Percentiles rank a stretch among this genome's conserved stretches.
phyloP scores from a whole-genome alignment of 23 red algal species.

The Gracilariopsis chorda region DNA sequence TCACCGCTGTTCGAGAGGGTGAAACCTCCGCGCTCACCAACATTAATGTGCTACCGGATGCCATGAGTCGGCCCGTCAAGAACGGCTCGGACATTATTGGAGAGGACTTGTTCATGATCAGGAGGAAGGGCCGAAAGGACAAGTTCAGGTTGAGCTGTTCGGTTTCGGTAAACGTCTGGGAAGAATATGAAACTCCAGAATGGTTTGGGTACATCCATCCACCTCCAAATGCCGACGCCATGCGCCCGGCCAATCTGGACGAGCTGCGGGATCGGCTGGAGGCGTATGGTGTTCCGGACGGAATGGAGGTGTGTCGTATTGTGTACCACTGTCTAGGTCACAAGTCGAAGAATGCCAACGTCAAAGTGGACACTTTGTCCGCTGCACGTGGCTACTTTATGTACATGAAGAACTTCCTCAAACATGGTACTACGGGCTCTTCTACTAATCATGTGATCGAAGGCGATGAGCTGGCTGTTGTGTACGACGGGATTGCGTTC shows the following conservation, averaged over 20 bases:
- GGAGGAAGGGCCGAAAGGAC: conserved; percentile 44
- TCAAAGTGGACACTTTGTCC: conserved; percentile 47
- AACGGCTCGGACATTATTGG: conserved; percentile 28
- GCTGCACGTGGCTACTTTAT: conserved; percentile 51
- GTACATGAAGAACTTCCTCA: conserved; percentile 58
- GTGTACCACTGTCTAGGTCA: conserved; percentile 41
- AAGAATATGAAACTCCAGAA: conserved; percentile 50
- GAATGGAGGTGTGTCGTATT: conserved; percentile 28
- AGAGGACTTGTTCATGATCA: conserved; percentile 39
- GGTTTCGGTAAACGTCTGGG: conserved; percentile 53
- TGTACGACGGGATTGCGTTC: conserved; percentile 48
- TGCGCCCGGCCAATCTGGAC: conserved; percentile 17
- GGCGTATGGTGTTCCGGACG: conserved; percentile 39
- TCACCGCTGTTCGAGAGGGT: conserved; percentile 28
- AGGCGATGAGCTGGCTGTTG: conserved; percentile 37
- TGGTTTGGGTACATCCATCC: conserved; percentile 59
- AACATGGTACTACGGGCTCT: conserved; percentile 29
- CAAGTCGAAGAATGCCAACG: conserved; percentile 28
- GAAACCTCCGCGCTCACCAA: conserved; percentile 35
- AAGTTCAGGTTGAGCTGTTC: conserved; percentile 37
- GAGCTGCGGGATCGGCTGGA: conserved; percentile 34
- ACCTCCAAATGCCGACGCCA: conserved; percentile 40
- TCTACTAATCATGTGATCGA: conserved; percentile 27
- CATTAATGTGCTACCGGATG: conserved; percentile 44
- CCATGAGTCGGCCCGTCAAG: conserved; percentile 24